Percentiles rank a stretch among this genome's conserved stretches.
Conservation (phyloP, 345 rosid species). For the Citrus australasica region DNA sequence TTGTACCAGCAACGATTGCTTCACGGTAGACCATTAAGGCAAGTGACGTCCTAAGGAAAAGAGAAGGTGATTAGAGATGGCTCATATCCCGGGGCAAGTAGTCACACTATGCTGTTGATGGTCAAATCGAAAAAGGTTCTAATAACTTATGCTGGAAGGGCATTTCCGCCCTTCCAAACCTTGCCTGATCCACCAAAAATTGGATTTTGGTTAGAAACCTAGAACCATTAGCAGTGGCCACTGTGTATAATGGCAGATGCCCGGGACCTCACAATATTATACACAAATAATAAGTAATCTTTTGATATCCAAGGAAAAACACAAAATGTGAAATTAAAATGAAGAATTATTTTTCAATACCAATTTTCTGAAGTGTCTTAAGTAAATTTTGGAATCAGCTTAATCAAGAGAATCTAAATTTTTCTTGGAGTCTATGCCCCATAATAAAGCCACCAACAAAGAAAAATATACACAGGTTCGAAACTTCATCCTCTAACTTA, state of each 20-base stretch:
- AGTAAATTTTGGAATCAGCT: neutral
- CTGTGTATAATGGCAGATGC: too few relatives aligned
- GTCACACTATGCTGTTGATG: neutral
- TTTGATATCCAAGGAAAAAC: neutral
- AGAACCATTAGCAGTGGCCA: too few relatives aligned
- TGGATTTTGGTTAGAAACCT: too few relatives aligned
- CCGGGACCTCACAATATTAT: neutral
- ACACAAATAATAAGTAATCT: neutral
- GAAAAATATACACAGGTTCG: neutral
- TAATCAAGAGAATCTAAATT: neutral
- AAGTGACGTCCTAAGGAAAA: constrained; percentile 58
- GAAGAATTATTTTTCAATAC: neutral
- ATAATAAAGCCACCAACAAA: neutral
- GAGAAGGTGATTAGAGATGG: constrained; percentile 5
- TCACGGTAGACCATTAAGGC: constrained; percentile 78
- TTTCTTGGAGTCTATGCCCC: neutral
- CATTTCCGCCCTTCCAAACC: too few relatives aligned
- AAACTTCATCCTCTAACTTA: neutral
- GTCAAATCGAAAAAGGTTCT: neutral
- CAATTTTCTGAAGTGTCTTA: neutral
- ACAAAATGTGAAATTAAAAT: neutral
- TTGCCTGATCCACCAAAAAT: too few relatives aligned
- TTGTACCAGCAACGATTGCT: constrained; percentile 51
- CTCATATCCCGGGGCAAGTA: neutral
- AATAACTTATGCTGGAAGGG: neutral